Conservation (phyloP, 305 asterid species). For the Rubia tinctorum region DNA sequence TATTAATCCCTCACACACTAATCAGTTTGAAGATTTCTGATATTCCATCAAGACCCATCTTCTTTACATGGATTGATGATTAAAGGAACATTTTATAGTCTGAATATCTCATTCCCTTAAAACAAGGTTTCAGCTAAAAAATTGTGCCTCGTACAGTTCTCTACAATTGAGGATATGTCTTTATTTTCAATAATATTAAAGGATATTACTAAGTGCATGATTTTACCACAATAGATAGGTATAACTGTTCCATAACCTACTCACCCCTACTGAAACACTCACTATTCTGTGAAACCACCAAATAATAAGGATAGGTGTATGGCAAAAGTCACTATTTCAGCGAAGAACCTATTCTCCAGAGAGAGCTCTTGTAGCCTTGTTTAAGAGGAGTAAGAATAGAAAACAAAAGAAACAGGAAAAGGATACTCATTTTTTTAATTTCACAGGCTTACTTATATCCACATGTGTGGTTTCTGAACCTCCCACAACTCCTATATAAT, state of each 20-base stretch:
- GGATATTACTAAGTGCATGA: not conserved
- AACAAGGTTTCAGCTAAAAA: not conserved
- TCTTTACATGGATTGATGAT: not conserved
- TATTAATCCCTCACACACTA: not conserved
- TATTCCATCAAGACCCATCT: not conserved
- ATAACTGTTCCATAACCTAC: not conserved
- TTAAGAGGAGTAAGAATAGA: no score
- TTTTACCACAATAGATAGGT: not conserved
- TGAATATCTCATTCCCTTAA: not conserved
- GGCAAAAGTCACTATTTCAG: no score
- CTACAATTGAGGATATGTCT: not conserved
- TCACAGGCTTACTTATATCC: no score
- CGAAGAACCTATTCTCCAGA: no score
- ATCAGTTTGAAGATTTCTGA: not conserved
- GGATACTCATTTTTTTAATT: no score
- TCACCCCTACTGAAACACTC: not conserved
- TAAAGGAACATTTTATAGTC: not conserved
- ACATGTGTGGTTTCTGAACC: no score
- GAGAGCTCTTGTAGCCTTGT: no score
- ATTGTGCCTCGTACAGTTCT: not conserved
- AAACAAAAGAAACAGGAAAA: no score
- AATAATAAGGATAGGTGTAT: no score
- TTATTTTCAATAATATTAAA: no score
- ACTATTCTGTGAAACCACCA: no score
- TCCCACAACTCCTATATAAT: no score